These are phyloP conservation scores for Boletus pseudopeckii DNA, from an alignment of 768 basidiomycete species.

Conservation along the genomic window DNA sequence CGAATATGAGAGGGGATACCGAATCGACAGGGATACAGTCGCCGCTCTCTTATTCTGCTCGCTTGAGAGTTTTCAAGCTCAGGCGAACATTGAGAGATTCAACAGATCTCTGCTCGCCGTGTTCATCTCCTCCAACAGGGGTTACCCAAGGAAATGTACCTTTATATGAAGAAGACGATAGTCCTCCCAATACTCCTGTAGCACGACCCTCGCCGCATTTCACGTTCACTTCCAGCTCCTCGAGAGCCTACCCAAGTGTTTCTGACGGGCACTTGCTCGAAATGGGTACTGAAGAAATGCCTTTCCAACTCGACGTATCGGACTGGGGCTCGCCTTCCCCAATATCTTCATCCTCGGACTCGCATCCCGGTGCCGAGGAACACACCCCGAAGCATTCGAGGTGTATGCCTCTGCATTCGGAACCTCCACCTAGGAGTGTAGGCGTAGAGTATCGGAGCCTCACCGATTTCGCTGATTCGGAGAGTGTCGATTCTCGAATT, in stretches of 20 bases:
- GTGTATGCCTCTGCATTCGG: slow-evolving; percentile 8
- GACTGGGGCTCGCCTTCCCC: slow-evolving; percentile 3
- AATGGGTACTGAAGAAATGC: background rate
- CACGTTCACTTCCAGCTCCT: slow-evolving; percentile 17
- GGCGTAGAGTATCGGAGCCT: slow-evolving; percentile 24
- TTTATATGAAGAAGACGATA: slow-evolving; percentile 17
- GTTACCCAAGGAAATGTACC: slow-evolving; percentile 20
- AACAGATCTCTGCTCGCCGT: slow-evolving; percentile 1
- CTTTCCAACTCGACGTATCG: slow-evolving; percentile 3
- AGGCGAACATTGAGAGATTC: slow-evolving; percentile 9
- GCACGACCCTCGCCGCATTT: slow-evolving; percentile 13
- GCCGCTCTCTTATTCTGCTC: background rate
- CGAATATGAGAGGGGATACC: background rate
- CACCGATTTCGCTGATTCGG: slow-evolving; percentile 11
- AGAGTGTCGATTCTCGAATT: slow-evolving; percentile 23
- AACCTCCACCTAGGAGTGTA: slow-evolving; percentile 1
- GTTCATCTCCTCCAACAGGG: slow-evolving; percentile 27
- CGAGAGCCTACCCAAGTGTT: slow-evolving; percentile 12
- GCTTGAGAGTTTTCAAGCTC: slow-evolving; percentile 8
- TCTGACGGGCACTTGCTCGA: background rate
- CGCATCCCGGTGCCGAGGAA: slow-evolving; percentile 9
- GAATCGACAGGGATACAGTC: background rate
- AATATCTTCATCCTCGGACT: slow-evolving; percentile 1
- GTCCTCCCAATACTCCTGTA: slow-evolving; percentile 4
- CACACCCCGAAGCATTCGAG: slow-evolving; percentile 2